Percentiles rank a stretch among this genome's conserved stretches.
phyloP scores from a whole-genome alignment of 2,329 filamentous ascomycete genomes.

The Beauveria sp. region DNA sequence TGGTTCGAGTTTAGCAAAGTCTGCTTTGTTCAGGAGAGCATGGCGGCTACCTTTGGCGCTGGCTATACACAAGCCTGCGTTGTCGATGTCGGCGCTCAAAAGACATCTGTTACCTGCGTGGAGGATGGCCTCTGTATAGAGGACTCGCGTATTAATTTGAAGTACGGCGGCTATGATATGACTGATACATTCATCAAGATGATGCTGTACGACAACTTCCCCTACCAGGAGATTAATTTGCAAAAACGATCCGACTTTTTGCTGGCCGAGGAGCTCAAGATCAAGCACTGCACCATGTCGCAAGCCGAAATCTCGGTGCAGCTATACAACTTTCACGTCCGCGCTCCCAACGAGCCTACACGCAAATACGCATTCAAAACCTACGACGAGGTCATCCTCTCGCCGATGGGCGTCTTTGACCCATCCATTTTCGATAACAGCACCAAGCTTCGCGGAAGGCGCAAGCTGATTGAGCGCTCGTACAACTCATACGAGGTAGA shows the following conservation, averaged over 20 bases:
- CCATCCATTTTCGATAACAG: constrained; percentile 79
- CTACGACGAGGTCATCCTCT: constrained; percentile 92
- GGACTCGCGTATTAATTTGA: constrained; percentile 89
- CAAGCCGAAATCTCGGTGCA: constrained; percentile 86
- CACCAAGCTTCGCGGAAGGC: constrained; percentile 68
- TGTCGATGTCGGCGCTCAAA: constrained; percentile 92
- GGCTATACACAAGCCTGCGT: constrained; percentile 92
- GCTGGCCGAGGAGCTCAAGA: constrained; percentile 91
- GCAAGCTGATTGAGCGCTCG: constrained; percentile 76
- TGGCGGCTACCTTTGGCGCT: constrained; percentile 89
- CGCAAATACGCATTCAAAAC: constrained; percentile 93
- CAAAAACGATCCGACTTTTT: constrained; percentile 85
- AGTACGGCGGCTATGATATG: constrained; percentile 86
- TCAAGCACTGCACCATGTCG: constrained; percentile 84
- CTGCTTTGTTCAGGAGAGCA: constrained; percentile 92
- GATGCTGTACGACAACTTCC: constrained; percentile 95
- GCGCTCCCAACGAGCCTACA: constrained; percentile 80
- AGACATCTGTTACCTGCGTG: constrained; percentile 94
- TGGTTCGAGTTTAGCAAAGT: constrained; percentile 86
- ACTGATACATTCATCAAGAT: constrained; percentile 95
- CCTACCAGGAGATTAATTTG: constrained; percentile 90
- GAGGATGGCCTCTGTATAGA: constrained; percentile 94
- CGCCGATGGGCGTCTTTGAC: constrained; percentile 90
- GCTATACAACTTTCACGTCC: constrained; percentile 81
- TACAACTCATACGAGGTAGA: constrained; percentile 91